These are phyloP conservation scores for Geotrichum restrictum DNA, from an alignment of 1,139 yeast species.

Conservation along the genomic window DNA sequence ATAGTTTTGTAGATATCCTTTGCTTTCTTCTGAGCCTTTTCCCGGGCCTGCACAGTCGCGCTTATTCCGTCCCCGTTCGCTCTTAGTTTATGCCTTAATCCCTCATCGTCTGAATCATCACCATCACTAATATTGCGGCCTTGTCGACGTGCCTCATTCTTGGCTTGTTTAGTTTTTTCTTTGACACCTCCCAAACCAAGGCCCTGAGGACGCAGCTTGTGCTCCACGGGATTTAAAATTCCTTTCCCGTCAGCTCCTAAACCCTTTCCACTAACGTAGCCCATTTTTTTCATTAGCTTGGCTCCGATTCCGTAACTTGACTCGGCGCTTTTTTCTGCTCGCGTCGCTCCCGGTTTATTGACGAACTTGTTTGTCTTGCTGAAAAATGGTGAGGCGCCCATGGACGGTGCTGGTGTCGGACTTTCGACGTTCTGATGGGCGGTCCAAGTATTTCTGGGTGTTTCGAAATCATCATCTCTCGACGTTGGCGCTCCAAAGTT, in stretches of 20 bases:
- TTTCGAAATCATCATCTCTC: background rate
- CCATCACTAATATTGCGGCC: slow-evolving; percentile 26
- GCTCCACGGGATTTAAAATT: slow-evolving; percentile 71
- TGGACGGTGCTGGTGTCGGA: background rate
- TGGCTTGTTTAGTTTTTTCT: slow-evolving; percentile 38
- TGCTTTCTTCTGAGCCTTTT: slow-evolving; percentile 27
- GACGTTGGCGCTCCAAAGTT: background rate
- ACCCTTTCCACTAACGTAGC: slow-evolving; percentile 78
- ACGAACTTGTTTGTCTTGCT: background rate
- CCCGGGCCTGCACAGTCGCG: slow-evolving; percentile 17
- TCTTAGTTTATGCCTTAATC: slow-evolving; percentile 25
- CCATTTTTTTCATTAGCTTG: slow-evolving; percentile 73
- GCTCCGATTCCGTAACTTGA: slow-evolving; percentile 83
- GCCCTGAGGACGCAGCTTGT: slow-evolving; percentile 58
- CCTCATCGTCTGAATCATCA: slow-evolving; percentile 23
- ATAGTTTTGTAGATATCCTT: slow-evolving; percentile 40
- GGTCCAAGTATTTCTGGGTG: slow-evolving; percentile 12
- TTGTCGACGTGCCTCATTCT: slow-evolving; percentile 27
- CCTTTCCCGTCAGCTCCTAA: slow-evolving; percentile 71
- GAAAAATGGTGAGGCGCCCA: background rate
- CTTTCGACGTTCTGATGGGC: background rate
- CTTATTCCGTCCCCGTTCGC: slow-evolving; percentile 16
- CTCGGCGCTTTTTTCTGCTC: background rate
- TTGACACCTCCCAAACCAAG: slow-evolving; percentile 64
- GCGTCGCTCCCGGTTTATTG: background rate